Evolutionary conservation across 73 alveolate genomes (phyloP).

Genomic region (Paraurostyla sp.): DNA sequence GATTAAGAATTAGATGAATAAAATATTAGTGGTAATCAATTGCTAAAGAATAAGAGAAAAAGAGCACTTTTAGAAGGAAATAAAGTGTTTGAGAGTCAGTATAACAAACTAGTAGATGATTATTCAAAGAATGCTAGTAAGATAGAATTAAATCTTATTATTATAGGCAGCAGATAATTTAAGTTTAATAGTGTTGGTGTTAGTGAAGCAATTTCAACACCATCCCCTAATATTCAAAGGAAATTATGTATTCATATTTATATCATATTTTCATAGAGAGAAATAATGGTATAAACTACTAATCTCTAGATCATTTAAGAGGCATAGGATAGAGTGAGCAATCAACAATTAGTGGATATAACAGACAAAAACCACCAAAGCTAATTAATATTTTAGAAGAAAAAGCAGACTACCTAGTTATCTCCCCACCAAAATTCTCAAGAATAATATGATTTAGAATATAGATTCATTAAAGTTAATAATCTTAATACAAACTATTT

Average conservation of each 20-base stretch:
- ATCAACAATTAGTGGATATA: neutral
- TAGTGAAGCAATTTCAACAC: conserved; percentile 2
- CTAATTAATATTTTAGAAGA: conserved; percentile 25
- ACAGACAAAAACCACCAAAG: neutral
- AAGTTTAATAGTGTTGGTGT: conserved; percentile 25
- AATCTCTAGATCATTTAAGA: neutral
- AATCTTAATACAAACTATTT: no score
- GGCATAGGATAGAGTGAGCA: conserved; percentile 11
- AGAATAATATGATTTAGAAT: neutral
- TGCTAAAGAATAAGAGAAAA: neutral
- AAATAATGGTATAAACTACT: neutral
- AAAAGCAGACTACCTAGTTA: conserved; percentile 33
- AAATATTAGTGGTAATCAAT: neutral
- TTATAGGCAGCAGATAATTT: neutral
- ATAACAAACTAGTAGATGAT: conserved; percentile 30
- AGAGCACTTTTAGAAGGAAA: neutral
- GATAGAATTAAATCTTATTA: neutral
- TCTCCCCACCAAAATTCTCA: conserved; percentile 39
- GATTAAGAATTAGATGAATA: conserved; percentile 52
- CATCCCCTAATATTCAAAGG: neutral
- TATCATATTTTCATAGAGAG: neutral
- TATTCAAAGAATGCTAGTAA: conserved; percentile 25
- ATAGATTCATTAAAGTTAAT: neutral
- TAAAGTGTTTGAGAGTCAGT: neutral
- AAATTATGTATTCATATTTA: neutral